Evolutionary conservation across 768 basidiomycete genomes (phyloP).

Genomic region (Trametes gibbosa): DNA sequence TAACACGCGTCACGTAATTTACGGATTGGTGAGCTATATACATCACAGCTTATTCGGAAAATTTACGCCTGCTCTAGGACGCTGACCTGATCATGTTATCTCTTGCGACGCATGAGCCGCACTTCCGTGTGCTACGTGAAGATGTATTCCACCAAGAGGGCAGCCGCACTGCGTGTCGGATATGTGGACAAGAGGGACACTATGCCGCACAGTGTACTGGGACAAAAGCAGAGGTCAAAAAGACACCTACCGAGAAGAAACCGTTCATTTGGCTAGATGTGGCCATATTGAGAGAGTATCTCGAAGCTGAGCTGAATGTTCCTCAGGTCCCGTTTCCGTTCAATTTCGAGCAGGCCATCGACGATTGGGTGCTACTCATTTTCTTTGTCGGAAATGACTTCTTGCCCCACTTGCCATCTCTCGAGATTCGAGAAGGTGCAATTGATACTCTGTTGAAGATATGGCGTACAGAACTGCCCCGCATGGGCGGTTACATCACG

Average conservation of each 20-base stretch:
- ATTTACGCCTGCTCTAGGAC: conserved; percentile 53
- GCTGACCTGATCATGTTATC: conserved; percentile 99
- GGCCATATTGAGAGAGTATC: conserved; percentile 92
- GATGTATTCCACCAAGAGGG: conserved; percentile 93
- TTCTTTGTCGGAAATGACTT: conserved; percentile 99
- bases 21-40: conserved; percentile 76
- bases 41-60: background rate
- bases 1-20: conserved; percentile 95
- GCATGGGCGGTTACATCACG: conserved; percentile 97
- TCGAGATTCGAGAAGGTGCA: conserved; percentile 99
- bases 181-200: conserved; percentile 94
- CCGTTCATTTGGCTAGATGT: conserved; percentile 99
- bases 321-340: conserved; percentile 78
- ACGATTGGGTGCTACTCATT: conserved; percentile 99
- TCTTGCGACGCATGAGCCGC: conserved; percentile 96
- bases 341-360: conserved; percentile 93
- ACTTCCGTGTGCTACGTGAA: conserved; percentile 95
- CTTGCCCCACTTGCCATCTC: conserved; percentile 93
- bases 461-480: conserved; percentile 89
- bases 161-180: conserved; percentile 74
- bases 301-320: conserved; percentile 92
- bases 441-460: conserved; percentile 96
- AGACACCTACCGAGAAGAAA: conserved; percentile 74
- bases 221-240: conserved; percentile 63
- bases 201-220: conserved; percentile 94